These are phyloP conservation scores for Cupressus sempervirens DNA, from an alignment of 75 land plant genomes.

Conservation along the genomic window DNA sequence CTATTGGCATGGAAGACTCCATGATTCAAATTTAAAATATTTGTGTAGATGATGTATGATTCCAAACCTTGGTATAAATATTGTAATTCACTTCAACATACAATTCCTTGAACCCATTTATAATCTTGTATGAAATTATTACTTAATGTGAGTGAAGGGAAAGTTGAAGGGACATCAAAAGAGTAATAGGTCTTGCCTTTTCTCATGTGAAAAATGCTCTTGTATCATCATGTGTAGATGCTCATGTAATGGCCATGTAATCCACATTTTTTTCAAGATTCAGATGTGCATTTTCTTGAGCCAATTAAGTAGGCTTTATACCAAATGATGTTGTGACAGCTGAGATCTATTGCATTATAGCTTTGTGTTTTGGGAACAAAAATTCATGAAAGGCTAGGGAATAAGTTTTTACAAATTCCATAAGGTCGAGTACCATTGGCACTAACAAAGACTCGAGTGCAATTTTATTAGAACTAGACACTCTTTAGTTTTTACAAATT, in stretches of 20 bases:
- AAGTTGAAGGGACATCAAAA: conserved; percentile 53
- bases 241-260: conserved; percentile 25
- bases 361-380: conserved; percentile 43
- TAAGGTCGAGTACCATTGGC: conserved; percentile 18
- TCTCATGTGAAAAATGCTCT: conserved; percentile 34
- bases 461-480: no score
- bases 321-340: neutral
- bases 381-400: conserved; percentile 31
- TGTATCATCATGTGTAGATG: conserved; percentile 57
- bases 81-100: neutral
- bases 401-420: conserved; percentile 20
- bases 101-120: neutral
- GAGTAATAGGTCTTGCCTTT: conserved; percentile 51
- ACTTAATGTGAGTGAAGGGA: conserved; percentile 34
- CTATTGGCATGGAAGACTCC: conserved; percentile 60
- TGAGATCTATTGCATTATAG: conserved; percentile 17
- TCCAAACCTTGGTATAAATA: neutral
- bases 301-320: neutral
- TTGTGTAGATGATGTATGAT: conserved; percentile 42
- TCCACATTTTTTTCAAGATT: neutral
- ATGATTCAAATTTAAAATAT: conserved; percentile 62
- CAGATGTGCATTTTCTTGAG: no score
- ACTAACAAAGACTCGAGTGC: conserved; percentile 21
- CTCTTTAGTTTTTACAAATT: no score
- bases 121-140: neutral